Base-by-base conservation (phyloP, 1,284 basidiomycete species). In the Sutorius eximius region DNA sequence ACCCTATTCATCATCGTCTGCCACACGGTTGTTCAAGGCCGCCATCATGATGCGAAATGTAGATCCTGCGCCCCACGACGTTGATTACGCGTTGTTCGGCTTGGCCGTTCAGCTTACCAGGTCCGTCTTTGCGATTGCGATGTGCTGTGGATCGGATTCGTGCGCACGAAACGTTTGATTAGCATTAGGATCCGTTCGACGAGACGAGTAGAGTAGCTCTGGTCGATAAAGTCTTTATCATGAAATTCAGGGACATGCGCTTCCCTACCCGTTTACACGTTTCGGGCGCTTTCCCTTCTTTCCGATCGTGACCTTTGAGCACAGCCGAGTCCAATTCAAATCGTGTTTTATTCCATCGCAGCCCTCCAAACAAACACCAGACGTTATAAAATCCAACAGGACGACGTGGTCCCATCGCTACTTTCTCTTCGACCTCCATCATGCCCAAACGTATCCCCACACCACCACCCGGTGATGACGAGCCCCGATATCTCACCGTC, bases 371-470 rank as follows among this genome's bases (percentile, higher is more conserved):
- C 16, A 34, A 32, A 43, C 11, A 38, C 38, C 24, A 24, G 6
- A 18, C 32, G 34, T 30, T 37, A 27, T 27, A 47, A 59, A 58
- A 48, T 2, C 42, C 29, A 20, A 42, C 37, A 16, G 33, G 24
- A 1, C 33, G 27, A 24, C 30, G 32, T 20, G 12, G 37, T 22
- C 0, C 24, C 16, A 3, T 22, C 24, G 9, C 38, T 10, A 3
- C 42, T 43, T 24, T 32, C 22, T 41, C 49, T 9, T 3, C 46
- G 12, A 44, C 45, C 8, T 45, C 51, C 56, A 68, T 58, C 58
- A 87, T 87, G 86, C 79, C 80, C 27, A 85, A 85, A 69, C 79
- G 83, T 34, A 61, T 69, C 9, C 63, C 71, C 22, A 85, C 85
- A 18, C 83, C 85, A 0, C 82, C 82, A 2, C 81, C 83, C 2